A percentile compares a stretch with the other conserved stretches of the same genome.
These are phyloP conservation scores for Candida succiphila DNA, from an alignment of 805 yeast genomes.

Conservation along the genomic window DNA sequence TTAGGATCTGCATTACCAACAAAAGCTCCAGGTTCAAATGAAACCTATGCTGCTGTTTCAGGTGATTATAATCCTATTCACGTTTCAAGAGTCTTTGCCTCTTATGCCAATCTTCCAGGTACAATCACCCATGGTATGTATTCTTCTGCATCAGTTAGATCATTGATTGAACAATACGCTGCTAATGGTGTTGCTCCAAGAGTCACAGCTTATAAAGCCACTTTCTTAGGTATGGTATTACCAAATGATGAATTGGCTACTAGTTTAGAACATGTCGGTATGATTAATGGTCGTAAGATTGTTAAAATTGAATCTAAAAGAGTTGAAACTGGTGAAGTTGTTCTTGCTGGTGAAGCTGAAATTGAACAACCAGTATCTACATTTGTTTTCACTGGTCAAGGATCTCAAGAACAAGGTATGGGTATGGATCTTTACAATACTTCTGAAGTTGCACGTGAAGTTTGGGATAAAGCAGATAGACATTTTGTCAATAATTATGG, in stretches of 20 bases:
- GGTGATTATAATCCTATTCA: constrained; percentile 99
- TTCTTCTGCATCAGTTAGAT: constrained; percentile 91
- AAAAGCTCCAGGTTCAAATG: constrained; percentile 92
- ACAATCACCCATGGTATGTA: constrained; percentile 99
- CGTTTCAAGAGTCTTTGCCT: constrained; percentile 89
- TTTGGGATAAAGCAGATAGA: constrained; percentile 96
- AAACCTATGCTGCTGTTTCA: constrained; percentile 92
- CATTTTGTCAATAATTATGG: constrained; percentile 94
- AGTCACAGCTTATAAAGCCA: constrained; percentile 88
- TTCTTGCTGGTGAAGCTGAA: constrained; percentile 92
- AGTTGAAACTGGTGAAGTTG: constrained; percentile 66
- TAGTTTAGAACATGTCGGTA: constrained; percentile 89
- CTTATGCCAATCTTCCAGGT: constrained; percentile 90
- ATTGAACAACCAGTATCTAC: constrained; percentile 97
- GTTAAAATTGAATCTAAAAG: constrained; percentile 85
- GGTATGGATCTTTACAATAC: constrained; percentile 97
- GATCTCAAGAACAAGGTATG: constrained; percentile 99
- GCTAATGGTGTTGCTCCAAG: constrained; percentile 95
- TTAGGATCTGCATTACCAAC: constrained; percentile 54
- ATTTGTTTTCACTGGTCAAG: constrained; percentile 98
- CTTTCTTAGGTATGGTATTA: constrained; percentile 92
- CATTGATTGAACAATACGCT: constrained; percentile 96
- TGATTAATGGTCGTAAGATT: constrained; percentile 98
- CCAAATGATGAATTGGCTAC: constrained; percentile 90
- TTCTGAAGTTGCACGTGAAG: constrained; percentile 85